Conservation (phyloP, 257 asterid species). For the Ophiorrhiza pumila region DNA sequence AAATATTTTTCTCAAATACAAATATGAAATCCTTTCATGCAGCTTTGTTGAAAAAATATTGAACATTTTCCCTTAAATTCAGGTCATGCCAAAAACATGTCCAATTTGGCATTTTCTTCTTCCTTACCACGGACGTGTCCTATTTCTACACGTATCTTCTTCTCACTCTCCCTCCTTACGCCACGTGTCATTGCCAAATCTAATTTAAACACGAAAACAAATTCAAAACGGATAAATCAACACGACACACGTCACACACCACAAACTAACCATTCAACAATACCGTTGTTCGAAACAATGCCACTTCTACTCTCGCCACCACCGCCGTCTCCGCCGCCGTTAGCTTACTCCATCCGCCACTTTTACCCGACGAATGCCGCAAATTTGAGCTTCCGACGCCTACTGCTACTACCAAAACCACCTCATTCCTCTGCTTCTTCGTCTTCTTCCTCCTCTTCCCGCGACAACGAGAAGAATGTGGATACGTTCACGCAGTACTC, state of each 20-base stretch:
- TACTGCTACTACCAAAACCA: constrained; percentile 20
- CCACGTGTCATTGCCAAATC: constrained; percentile 5
- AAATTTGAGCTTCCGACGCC: constrained; percentile 19
- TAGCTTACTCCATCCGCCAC: constrained; percentile 14
- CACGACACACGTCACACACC: constrained; percentile 10
- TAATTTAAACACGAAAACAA: background rate
- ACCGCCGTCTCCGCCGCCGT: constrained; percentile 23
- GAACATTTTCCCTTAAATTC: background rate
- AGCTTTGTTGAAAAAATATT: too few relatives aligned
- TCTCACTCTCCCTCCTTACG: background rate
- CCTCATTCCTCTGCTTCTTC: constrained; percentile 20
- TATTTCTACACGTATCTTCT: background rate
- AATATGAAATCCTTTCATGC: too few relatives aligned
- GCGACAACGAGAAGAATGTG: constrained; percentile 41
- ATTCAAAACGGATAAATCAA: background rate
- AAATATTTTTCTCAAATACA: too few relatives aligned
- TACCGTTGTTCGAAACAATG: constrained; percentile 19
- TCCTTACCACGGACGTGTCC: background rate
- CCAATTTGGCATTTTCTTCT: background rate
- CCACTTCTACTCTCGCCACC: constrained; percentile 22
- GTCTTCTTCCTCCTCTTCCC: constrained; percentile 18
- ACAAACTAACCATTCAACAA: constrained; percentile 7
- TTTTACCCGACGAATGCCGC: constrained; percentile 15
- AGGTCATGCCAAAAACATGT: background rate
- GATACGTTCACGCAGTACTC: constrained; percentile 85